Base-by-base conservation (phyloP, 306 rosid genomes). In the Sechiopsis laciniata region DNA sequence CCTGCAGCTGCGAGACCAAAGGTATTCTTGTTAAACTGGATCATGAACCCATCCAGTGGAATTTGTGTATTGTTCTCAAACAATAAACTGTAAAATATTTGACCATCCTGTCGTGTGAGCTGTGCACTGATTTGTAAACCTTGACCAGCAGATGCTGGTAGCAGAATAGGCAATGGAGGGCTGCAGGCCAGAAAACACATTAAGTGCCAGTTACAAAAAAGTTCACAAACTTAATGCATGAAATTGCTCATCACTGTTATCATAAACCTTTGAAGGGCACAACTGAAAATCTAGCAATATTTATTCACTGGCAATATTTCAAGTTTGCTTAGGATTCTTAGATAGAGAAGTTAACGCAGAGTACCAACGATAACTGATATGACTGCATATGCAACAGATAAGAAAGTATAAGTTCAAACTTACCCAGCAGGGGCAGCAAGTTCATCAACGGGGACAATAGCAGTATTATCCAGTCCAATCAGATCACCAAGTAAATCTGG, bases 91-190 rank as follows among this genome's bases (percentile, higher is more conserved):
- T 94, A 94, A 80, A 86, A 94, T 66, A 91, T 57, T 89, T 94
- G 96, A 69, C 91, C 96, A 74, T 91, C 97, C 75, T 80, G 77
- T 51, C 84, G 79, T 58, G 86, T 85, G 79, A 94, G 75, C 84
- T 91, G 92, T 74, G 95, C 99, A 84, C 97, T 94, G 86, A 94
- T 84, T 88, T 94, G 99, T 75, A 94, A 85, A 74, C 97, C 99
- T 80, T 91, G 96, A 77, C 96, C 97, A 58, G 96, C 78, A 72
- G 92, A 87, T 66, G 90, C 89, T 62, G 89, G 91, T 50, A 91
- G 84, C 75, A 94, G 26, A 73, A 94, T 66, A 72, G 97, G 95
- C 91, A 89, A 77, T 16, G 97, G 95, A 63, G 96, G 90, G 74
- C 97, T 91, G 88, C 85, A 82, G 35, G 77, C 42, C 65, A 80